Percentiles rank a stretch among this genome's conserved stretches.
These are phyloP conservation scores for Teunomyces kruisii DNA, from an alignment of 805 yeast genomes.

Conservation along the genomic window DNA sequence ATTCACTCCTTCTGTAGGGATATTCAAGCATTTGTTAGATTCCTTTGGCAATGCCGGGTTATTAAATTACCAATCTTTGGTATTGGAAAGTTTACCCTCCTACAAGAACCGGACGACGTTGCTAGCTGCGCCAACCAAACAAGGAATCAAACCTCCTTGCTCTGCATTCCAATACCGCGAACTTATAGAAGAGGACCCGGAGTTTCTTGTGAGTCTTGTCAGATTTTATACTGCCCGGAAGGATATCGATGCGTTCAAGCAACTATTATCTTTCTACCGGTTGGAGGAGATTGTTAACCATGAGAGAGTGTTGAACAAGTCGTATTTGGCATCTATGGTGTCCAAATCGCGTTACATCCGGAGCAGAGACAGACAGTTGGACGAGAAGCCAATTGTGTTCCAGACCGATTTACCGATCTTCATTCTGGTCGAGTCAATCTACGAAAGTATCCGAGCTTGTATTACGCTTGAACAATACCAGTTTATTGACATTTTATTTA, in stretches of 20 bases:
- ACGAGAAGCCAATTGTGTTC: constrained; percentile 10
- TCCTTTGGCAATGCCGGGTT: constrained; percentile 21
- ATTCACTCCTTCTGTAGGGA: constrained; percentile 22
- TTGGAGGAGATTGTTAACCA: constrained; percentile 23
- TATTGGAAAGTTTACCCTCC: constrained; percentile 25
- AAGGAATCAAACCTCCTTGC: constrained; percentile 10
- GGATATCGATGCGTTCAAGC: constrained; percentile 19
- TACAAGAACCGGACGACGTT: constrained; percentile 20
- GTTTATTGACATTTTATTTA: constrained; percentile 32
- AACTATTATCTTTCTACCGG: constrained; percentile 25
- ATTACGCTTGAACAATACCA: constrained; percentile 23
- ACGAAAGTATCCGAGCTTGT: constrained; percentile 29
- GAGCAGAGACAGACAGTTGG: constrained; percentile 5
- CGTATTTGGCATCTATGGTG: constrained; percentile 21
- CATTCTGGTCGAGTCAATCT: constrained; percentile 20
- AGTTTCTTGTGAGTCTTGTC: constrained; percentile 26
- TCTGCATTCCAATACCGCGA: constrained; percentile 22
- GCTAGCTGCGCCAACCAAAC: constrained; percentile 17
- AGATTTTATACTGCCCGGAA: constrained; percentile 21
- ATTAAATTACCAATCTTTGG: constrained; percentile 26
- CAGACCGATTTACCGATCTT: constrained; percentile 13
- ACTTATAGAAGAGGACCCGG: constrained; percentile 29
- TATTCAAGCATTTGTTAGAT: constrained; percentile 26
- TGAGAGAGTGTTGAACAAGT: constrained; percentile 17
- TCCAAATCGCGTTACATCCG: constrained; percentile 24